These are phyloP conservation scores for Alnus glutinosa DNA, from an alignment of 306 rosid species.

Conservation along the genomic window DNA sequence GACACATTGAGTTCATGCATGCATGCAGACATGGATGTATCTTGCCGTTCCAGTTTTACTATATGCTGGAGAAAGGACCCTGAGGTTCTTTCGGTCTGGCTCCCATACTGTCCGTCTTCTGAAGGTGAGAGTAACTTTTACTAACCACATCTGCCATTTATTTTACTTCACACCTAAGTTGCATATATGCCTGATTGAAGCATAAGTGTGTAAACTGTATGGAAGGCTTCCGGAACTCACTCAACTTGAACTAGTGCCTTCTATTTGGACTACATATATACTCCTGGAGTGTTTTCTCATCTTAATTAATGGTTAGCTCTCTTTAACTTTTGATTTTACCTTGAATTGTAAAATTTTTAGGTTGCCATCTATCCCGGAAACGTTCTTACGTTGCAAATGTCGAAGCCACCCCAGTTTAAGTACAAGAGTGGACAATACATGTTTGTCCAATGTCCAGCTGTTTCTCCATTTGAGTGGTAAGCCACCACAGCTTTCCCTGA, in stretches of 20 bases:
- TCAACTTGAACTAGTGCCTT: background rate
- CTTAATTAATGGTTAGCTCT: background rate
- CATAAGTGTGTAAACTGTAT: background rate
- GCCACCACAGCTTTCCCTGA: conserved; percentile 14
- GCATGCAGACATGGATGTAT: conserved; percentile 93
- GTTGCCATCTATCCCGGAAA: conserved; percentile 98
- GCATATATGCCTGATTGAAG: background rate
- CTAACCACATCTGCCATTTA: background rate
- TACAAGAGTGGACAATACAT: conserved; percentile 98
- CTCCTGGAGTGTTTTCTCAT: background rate
- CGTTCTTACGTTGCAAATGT: conserved; percentile 95
- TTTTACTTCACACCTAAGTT: background rate
- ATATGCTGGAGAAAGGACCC: conserved; percentile 89
- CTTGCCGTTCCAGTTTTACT: conserved; percentile 81
- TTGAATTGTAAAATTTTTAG: conserved; percentile 37
- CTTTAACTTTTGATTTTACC: background rate
- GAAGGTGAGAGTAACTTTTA: conserved; percentile 53
- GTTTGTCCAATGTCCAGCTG: conserved; percentile 99
- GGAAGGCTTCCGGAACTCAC: background rate
- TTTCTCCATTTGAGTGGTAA: conserved; percentile 98
- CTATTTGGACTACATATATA: background rate
- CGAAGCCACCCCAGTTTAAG: conserved; percentile 86
- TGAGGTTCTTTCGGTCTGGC: conserved; percentile 91
- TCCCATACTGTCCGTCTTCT: conserved; percentile 71
- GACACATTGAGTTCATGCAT: conserved; percentile 30